Conservation (phyloP, 495 filamentous ascomycete genomes). For the Daldinia vernicosa region DNA sequence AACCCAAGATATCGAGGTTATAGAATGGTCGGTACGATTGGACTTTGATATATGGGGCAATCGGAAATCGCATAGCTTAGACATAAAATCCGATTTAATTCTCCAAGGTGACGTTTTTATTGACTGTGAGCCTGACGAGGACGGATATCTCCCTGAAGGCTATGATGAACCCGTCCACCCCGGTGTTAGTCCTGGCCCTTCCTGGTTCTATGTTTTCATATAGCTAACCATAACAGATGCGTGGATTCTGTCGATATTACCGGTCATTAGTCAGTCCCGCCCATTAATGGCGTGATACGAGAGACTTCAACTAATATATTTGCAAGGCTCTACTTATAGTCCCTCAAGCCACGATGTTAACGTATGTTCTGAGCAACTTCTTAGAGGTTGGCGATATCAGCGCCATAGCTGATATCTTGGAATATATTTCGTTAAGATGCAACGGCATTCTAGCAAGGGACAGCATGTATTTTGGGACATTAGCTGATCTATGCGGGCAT, state of each 20-base stretch:
- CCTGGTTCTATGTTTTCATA: not conserved
- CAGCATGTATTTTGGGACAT: not conserved
- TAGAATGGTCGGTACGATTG: constrained; percentile 3
- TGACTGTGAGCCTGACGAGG: constrained; percentile 10
- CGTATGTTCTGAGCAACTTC: not conserved
- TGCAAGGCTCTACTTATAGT: constrained; percentile 23
- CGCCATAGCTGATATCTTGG: not conserved
- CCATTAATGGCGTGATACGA: not conserved
- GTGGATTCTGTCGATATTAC: constrained; percentile 7
- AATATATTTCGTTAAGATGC: constrained; percentile 13
- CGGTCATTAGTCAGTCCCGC: constrained; percentile 16
- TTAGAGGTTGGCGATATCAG: not conserved
- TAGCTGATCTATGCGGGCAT: not conserved
- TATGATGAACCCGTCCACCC: constrained; percentile 1
- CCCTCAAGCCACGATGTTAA: constrained; percentile 8
- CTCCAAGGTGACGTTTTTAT: constrained; percentile 13
- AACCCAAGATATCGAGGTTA: not conserved
- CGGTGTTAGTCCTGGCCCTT: not conserved
- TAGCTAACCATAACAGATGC: constrained; percentile 7
- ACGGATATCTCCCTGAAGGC: not conserved
- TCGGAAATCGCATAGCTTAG: not conserved
- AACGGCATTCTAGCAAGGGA: not conserved
- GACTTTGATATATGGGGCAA: not conserved
- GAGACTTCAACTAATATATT: constrained; percentile 1
- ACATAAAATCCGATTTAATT: constrained; percentile 5